Conservation (phyloP, 1,284 basidiomycete species). For the Cerioporus squamosus region DNA sequence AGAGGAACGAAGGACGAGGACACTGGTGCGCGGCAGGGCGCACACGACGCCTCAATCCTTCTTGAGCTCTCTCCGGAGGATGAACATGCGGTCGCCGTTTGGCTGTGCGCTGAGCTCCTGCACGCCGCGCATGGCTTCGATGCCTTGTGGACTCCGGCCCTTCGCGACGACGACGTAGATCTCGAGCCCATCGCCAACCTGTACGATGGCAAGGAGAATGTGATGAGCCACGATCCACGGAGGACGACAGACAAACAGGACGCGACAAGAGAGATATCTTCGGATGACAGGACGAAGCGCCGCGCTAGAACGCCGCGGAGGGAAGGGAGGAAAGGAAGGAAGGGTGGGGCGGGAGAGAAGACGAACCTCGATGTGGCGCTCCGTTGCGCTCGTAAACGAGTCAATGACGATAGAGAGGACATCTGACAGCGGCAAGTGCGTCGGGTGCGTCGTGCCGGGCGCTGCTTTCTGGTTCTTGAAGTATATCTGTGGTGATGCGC, state of each 20-base stretch:
- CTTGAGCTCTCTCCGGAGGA: slow-evolving; percentile 76
- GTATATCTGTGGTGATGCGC: slow-evolving; percentile 71
- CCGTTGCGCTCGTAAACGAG: slow-evolving; percentile 92
- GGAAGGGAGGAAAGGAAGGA: slow-evolving; percentile 5
- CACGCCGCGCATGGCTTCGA: slow-evolving; percentile 60
- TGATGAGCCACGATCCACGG: background rate
- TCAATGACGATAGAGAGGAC: slow-evolving; percentile 90
- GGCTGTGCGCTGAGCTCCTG: slow-evolving; percentile 63
- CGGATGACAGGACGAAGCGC: slow-evolving; percentile 6
- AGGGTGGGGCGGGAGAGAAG: background rate
- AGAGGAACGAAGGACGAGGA: slow-evolving; percentile 1
- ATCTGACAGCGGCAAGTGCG: slow-evolving; percentile 78
- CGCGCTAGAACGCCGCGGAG: slow-evolving; percentile 20
- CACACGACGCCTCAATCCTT: slow-evolving; percentile 51
- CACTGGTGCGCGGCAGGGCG: too few species aligned
- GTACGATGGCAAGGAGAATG: slow-evolving; percentile 6
- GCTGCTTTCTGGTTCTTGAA: slow-evolving; percentile 89
- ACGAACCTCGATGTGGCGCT: slow-evolving; percentile 91
- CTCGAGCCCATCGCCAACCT: slow-evolving; percentile 94
- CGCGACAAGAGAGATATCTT: slow-evolving; percentile 8
- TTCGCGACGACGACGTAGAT: slow-evolving; percentile 85
- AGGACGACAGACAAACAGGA: too few species aligned
- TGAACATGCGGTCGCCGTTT: slow-evolving; percentile 75
- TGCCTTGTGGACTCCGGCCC: slow-evolving; percentile 63
- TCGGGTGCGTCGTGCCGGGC: slow-evolving; percentile 70